phyloP scores from a whole-genome alignment of 345 rosid species.

The Pelargonium nanum region DNA sequence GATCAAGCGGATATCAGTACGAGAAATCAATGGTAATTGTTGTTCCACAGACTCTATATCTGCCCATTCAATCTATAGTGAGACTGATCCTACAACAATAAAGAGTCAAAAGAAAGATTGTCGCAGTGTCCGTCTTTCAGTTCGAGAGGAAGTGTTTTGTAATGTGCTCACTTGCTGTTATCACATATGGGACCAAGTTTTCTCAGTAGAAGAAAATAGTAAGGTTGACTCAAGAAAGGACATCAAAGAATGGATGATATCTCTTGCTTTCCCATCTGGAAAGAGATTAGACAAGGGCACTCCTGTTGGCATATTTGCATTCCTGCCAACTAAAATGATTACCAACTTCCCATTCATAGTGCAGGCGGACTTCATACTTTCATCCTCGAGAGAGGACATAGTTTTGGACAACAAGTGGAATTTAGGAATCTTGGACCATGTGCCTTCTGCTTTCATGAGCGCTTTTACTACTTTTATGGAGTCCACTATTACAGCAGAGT shows the following conservation, averaged over 20 bases:
- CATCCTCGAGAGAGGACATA: slow-evolving; percentile 3
- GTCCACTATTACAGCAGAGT: not conserved
- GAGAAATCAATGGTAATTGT: not conserved
- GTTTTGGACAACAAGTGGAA: slow-evolving; percentile 10
- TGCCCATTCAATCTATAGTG: slow-evolving; percentile 3
- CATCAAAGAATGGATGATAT: slow-evolving; percentile 7
- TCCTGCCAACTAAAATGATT: not conserved
- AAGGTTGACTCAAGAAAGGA: not conserved
- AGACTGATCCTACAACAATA: not conserved
- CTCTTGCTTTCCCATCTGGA: slow-evolving; percentile 8
- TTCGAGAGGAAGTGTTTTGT: not conserved
- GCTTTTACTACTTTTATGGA: not conserved
- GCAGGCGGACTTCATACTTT: slow-evolving; percentile 9
- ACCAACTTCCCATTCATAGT: slow-evolving; percentile 6
- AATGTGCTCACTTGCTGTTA: slow-evolving; percentile 2
- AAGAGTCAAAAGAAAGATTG: not conserved
- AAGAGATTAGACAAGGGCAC: slow-evolving; percentile 1
- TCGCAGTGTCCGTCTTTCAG: slow-evolving; percentile 1
- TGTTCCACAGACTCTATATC: not conserved
- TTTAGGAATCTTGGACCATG: slow-evolving; percentile 5
- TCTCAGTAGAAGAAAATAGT: slow-evolving; percentile 6
- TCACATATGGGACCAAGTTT: slow-evolving; percentile 8
- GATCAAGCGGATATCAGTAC: not conserved
- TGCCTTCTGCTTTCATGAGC: not conserved
- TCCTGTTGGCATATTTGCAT: slow-evolving; percentile 1